A percentile compares a stretch with the other conserved stretches of the same genome.
Evolutionary conservation across 352 stramenopile genomes (phyloP).

Genomic region (Vaucheria bursata): DNA sequence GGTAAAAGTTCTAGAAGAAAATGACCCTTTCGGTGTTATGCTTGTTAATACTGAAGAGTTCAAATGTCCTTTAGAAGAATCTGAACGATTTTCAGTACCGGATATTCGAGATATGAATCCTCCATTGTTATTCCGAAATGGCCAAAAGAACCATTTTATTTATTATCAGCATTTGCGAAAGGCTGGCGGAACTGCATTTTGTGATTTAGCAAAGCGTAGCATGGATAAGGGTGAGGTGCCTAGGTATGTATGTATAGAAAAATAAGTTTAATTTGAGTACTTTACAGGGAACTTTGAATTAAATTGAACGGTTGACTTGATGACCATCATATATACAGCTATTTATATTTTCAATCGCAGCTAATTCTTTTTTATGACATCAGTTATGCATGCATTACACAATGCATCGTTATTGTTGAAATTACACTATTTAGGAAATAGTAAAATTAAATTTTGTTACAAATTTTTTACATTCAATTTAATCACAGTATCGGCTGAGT

Average conservation of each 20-base stretch:
- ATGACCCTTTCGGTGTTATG: conserved; percentile 30
- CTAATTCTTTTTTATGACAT: too few relatives aligned
- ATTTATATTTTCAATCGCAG: too few relatives aligned
- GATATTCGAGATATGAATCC: conserved; percentile 15
- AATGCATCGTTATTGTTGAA: too few relatives aligned
- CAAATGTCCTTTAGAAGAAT: conserved; percentile 21
- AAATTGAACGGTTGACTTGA: too few relatives aligned
- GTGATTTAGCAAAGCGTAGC: conserved; percentile 40
- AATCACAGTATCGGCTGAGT: too few relatives aligned
- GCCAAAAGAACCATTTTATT: conserved; percentile 27
- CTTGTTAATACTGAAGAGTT: conserved; percentile 14
- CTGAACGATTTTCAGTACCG: conserved; percentile 15
- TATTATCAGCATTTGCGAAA: conserved; percentile 50
- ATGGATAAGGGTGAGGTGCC: conserved; percentile 4
- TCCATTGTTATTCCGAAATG: conserved; percentile 16
- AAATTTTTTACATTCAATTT: too few relatives aligned
- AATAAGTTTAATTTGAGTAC: too few relatives aligned
- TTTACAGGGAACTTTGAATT: too few relatives aligned
- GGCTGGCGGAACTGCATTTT: conserved; percentile 47
- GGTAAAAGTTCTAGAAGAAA: conserved; percentile 16
- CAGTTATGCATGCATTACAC: too few relatives aligned
- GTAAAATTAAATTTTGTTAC: too few relatives aligned
- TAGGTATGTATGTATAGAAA: background rate
- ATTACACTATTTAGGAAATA: too few relatives aligned
- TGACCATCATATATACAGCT: too few relatives aligned